These are phyloP conservation scores for Citrus sp. DNA, from an alignment of 345 rosid genomes.

Conservation along the genomic window DNA sequence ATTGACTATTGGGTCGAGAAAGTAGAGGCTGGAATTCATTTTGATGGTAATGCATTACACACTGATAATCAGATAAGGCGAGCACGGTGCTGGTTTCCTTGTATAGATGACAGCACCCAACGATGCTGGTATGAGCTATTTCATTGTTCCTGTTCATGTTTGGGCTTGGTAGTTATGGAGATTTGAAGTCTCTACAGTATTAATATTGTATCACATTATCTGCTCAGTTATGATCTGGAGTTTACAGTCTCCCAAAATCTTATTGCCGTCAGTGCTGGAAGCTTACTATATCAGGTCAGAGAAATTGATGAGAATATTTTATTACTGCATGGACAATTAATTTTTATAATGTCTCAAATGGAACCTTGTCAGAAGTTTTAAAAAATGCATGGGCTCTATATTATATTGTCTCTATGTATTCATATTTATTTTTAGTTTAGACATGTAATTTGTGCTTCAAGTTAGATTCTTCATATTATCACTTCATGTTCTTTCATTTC, in stretches of 20 bases:
- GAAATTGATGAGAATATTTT: constrained; percentile 14
- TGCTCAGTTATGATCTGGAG: constrained; percentile 86
- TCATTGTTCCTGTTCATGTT: constrained; percentile 2
- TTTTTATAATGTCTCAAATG: background rate
- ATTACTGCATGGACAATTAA: background rate
- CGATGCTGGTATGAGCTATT: constrained; percentile 67
- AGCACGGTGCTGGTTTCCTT: constrained; percentile 98
- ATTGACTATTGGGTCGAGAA: constrained; percentile 90
- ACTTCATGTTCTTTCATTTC: background rate
- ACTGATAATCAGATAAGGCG: constrained; percentile 91
- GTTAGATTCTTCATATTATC: background rate
- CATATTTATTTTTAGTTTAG: background rate
- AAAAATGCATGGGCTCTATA: background rate
- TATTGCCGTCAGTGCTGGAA: constrained; percentile 92
- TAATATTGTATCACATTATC: constrained; percentile 1
- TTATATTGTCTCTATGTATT: background rate
- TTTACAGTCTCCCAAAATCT: constrained; percentile 87
- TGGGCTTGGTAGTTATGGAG: background rate
- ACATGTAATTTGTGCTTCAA: background rate
- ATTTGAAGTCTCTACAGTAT: background rate
- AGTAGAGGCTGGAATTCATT: constrained; percentile 86
- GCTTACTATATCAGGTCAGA: constrained; percentile 79
- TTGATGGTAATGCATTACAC: constrained; percentile 66
- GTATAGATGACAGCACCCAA: constrained; percentile 76
- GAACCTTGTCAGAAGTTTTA: background rate